Evolutionary conservation across 345 rosid species (phyloP).

Genomic region (Corchorus capsularis): DNA sequence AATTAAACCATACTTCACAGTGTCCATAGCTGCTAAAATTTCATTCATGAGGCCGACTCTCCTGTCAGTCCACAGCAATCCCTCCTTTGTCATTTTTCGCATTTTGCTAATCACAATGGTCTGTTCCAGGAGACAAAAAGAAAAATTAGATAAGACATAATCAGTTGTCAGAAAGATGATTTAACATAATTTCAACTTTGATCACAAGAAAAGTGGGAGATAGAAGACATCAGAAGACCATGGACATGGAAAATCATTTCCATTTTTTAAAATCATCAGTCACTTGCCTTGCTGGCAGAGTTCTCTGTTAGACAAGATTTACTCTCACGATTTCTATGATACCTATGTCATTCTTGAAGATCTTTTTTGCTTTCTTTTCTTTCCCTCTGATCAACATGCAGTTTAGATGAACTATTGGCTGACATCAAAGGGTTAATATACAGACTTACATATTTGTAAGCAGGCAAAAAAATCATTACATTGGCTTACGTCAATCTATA

Average conservation of each 20-base stretch:
- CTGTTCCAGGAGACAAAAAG: conserved; percentile 41
- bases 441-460: too few species aligned
- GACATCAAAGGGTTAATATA: too few species aligned
- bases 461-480: too few species aligned
- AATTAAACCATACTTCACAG: conserved; percentile 75
- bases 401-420: too few species aligned
- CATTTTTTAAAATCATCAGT: not conserved
- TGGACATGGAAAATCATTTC: not conserved
- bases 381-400: too few species aligned
- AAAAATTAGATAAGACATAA: conserved; percentile 16
- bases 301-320: conserved; percentile 5
- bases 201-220: not conserved
- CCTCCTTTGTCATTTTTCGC: conserved; percentile 88
- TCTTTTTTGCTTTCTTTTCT: too few species aligned
- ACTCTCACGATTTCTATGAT: not conserved
- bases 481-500: too few species aligned
- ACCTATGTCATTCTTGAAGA: not conserved
- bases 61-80: conserved; percentile 89
- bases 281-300: not conserved
- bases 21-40: conserved; percentile 93
- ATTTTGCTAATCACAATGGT: conserved; percentile 81
- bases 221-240: not conserved
- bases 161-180: not conserved
- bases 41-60: conserved; percentile 92
- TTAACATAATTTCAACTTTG: conserved; percentile 5